Conservation (phyloP, 495 filamentous ascomycete species). For the Penicillium silybi region DNA sequence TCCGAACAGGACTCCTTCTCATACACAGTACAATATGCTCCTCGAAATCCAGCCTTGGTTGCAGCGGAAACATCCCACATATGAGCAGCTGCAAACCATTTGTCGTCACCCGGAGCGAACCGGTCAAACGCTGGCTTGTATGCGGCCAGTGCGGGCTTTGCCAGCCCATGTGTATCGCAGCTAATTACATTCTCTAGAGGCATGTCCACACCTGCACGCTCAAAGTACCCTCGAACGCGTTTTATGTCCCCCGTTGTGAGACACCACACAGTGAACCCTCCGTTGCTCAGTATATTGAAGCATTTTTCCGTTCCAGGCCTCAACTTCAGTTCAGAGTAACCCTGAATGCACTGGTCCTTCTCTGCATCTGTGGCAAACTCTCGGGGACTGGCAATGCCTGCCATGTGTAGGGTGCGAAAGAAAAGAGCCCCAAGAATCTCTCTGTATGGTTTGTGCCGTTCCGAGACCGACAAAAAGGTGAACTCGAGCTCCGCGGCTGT, state of each 20-base stretch:
- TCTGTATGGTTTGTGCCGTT: constrained; percentile 32
- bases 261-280: constrained; percentile 41
- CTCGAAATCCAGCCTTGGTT: constrained; percentile 25
- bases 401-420: constrained; percentile 37
- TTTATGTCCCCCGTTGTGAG: constrained; percentile 37
- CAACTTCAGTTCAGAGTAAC: constrained; percentile 28
- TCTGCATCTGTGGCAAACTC: constrained; percentile 36
- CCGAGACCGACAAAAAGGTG: constrained; percentile 39
- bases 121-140: constrained; percentile 21
- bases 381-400: constrained; percentile 32
- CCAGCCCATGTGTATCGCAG: constrained; percentile 30
- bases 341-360: constrained; percentile 20
- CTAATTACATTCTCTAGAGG: constrained; percentile 37
- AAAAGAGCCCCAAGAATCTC: constrained; percentile 34
- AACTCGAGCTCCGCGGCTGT: constrained; percentile 39
- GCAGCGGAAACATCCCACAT: constrained; percentile 42
- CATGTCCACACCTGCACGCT: constrained; percentile 31
- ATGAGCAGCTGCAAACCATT: constrained; percentile 38
- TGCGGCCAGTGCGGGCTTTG: constrained; percentile 30
- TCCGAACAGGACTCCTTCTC: constrained; percentile 31
- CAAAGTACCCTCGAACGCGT: constrained; percentile 39
- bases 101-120: constrained; percentile 13
- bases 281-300: constrained; percentile 25
- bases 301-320: constrained; percentile 28
- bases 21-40: constrained; percentile 32